Base-by-base conservation (phyloP, 805 yeast species). In the Yamadazyma laniorum region DNA sequence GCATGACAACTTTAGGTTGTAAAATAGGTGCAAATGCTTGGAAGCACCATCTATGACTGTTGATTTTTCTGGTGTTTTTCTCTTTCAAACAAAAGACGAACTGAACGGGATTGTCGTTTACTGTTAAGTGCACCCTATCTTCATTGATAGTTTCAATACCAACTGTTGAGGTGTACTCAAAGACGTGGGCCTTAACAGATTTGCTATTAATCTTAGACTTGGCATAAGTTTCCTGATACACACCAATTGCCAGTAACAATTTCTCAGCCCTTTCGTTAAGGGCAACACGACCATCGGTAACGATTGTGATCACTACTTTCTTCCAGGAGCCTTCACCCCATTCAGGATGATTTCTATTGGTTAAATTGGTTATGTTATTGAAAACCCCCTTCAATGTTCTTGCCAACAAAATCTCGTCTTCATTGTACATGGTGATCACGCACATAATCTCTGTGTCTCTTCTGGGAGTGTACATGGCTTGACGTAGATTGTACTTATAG, bases 251-350 rank as follows among this genome's bases (percentile, higher is more conserved):
- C 11, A 93, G 84, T 57, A 91, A 67, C 21, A 91, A 67, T 6
- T 90, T 89, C 53, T 81, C 77, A 0, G 96, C 76, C 34, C 90
- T 72, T 32, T 85, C 85, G 58, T 87, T 75, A 41, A 91, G 79
- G 50, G 89, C 87, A 11, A 79, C 75, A 52, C 98, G 79, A 44
- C 99, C 99, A 64, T 91, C 99, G 43, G 90, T 84, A 11, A 91
- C 90, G 21, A 91, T 77, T 49, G 87, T 79, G 14, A 93, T 93
- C 8, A 88, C 96, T 23, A 91, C 80, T 54, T 88, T 91, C 51
- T 90, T 88, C 98, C 98, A 91, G 0, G 95, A 80, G 41, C 87
- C 95, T 30, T 79, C 79, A n/a, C 98, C 98, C 99, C 99, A 91
- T 1, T 80, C 74, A 11, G 77, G 74, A 44, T 80, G 74, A 22